Evolutionary conservation across 305 asterid species (phyloP).

Genomic region (Fraxinus paxiana): DNA sequence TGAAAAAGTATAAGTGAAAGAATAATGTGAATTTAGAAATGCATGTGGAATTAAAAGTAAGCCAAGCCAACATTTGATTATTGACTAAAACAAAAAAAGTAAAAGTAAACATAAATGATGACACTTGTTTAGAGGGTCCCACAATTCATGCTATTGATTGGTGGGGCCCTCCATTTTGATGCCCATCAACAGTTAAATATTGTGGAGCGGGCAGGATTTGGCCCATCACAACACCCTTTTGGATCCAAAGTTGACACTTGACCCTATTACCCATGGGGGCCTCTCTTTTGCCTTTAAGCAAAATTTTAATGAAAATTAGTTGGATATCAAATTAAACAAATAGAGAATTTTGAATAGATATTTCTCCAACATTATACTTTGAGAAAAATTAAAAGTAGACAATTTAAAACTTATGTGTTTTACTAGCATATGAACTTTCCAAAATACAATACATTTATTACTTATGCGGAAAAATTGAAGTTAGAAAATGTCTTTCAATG

Average conservation of each 20-base stretch:
- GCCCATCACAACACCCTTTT: conserved; percentile 24
- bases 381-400: background rate
- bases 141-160: conserved; percentile 16
- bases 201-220: conserved; percentile 33
- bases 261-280: background rate
- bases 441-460: background rate
- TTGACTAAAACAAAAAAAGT: conserved; percentile 21
- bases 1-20: background rate
- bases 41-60: background rate
- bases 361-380: background rate
- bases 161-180: conserved; percentile 22
- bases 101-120: conserved; percentile 30
- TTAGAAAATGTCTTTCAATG: background rate
- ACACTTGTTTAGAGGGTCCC: conserved; percentile 23
- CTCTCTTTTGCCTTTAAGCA: conserved; percentile 9
- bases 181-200: conserved; percentile 8
- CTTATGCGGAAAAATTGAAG: background rate
- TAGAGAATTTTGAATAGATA: background rate
- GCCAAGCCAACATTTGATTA: conserved; percentile 22
- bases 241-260: conserved; percentile 33
- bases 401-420: background rate
- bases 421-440: background rate
- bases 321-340: background rate
- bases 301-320: background rate
- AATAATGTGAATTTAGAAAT: background rate